Evolutionary conservation across 768 basidiomycete genomes (phyloP).

Genomic region (Leccinellum luteum): DNA sequence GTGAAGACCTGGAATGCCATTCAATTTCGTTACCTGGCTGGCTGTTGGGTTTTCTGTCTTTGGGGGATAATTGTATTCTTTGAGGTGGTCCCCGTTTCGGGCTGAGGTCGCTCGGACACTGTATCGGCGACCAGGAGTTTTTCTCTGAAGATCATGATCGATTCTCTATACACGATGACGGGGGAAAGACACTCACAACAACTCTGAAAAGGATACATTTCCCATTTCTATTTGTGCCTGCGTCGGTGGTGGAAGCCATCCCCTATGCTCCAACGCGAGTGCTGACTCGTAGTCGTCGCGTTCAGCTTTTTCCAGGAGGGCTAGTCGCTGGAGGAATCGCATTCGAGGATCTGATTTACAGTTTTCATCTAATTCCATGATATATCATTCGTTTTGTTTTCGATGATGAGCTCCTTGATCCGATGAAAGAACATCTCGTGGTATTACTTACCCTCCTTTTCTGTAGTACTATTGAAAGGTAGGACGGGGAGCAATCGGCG

Average conservation of each 20-base stretch:
- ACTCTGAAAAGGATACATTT: constrained; percentile 8
- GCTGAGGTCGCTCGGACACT: neutral
- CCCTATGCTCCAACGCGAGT: constrained; percentile 35
- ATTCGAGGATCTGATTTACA: constrained; percentile 4
- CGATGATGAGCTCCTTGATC: neutral
- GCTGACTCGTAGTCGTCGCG: constrained; percentile 16
- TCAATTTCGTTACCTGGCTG: neutral
- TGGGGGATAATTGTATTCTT: neutral
- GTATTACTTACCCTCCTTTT: constrained; percentile 6
- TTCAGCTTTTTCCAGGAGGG: constrained; percentile 15
- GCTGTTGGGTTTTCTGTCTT: neutral
- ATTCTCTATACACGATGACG: neutral
- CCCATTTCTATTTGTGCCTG: constrained; percentile 20
- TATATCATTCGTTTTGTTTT: too few species aligned
- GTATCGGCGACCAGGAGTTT: constrained; percentile 13
- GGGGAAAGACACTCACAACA: constrained; percentile 4
- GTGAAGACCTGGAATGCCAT: neutral
- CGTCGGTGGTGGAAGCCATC: constrained; percentile 19
- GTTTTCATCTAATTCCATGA: neutral
- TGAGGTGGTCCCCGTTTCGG: neutral
- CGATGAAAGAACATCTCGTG: neutral
- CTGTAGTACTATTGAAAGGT: neutral
- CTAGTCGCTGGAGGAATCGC: constrained; percentile 3
- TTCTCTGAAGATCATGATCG: constrained; percentile 1
- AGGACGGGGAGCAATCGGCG: neutral